These are phyloP conservation scores for Cercis canadensis DNA, from an alignment of 306 rosid genomes.

Conservation along the genomic window DNA sequence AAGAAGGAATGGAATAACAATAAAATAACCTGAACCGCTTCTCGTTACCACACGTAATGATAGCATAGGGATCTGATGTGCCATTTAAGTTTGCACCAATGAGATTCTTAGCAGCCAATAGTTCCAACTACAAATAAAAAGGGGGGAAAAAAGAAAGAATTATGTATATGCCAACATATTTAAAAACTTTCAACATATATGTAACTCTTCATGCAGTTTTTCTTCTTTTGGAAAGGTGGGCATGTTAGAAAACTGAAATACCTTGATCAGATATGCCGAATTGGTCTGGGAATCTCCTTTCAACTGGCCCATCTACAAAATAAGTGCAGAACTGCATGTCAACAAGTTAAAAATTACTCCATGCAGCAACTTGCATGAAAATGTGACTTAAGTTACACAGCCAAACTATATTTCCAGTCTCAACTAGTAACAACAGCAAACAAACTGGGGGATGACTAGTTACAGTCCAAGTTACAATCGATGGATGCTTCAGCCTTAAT, in stretches of 20 bases:
- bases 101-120: conserved; percentile 95
- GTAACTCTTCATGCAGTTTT: conserved; percentile 16
- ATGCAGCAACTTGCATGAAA: conserved; percentile 35
- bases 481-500: not conserved
- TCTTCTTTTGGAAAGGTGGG: conserved; percentile 9
- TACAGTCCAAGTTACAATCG: not conserved
- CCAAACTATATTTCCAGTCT: conserved; percentile 12
- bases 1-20: conserved; percentile 3
- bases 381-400: not conserved
- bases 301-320: conserved; percentile 74
- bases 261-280: conserved; percentile 85
- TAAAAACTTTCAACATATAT: conserved; percentile 14
- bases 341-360: conserved; percentile 70
- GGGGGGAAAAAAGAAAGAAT: conserved; percentile 13
- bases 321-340: conserved; percentile 90
- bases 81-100: conserved; percentile 96
- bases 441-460: not conserved
- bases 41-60: conserved; percentile 88
- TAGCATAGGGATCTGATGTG: conserved; percentile 94
- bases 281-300: conserved; percentile 68
- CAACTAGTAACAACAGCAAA: conserved; percentile 5
- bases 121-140: conserved; percentile 75
- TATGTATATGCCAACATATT: conserved; percentile 14
- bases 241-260: conserved; percentile 41
- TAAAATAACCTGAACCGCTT: conserved; percentile 84